These are phyloP conservation scores for Cantharellus cinnabarinus DNA, from an alignment of 768 basidiomycete species.

Conservation along the genomic window DNA sequence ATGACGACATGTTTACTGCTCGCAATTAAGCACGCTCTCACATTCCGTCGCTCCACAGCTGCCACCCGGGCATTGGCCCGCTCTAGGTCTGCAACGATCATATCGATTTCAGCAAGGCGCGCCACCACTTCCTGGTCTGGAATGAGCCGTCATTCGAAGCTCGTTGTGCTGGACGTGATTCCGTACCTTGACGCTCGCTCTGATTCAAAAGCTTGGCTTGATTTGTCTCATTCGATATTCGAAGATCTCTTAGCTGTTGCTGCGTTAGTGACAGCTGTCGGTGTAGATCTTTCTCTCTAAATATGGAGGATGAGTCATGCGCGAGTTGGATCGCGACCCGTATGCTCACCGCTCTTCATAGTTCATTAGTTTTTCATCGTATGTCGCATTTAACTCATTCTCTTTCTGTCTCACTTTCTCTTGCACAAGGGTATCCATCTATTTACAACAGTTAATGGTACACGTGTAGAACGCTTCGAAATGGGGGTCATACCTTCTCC, in stretches of 20 bases:
- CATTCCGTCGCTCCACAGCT: conserved; percentile 83
- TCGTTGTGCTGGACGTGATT: conserved; percentile 3
- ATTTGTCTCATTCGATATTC: conserved; percentile 76
- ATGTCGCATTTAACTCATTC: conserved; percentile 89
- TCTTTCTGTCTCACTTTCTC: conserved; percentile 85
- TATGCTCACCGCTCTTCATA: conserved; percentile 73
- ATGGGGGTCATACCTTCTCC: conserved; percentile 34
- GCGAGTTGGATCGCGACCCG: not conserved
- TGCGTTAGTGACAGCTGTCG: conserved; percentile 79
- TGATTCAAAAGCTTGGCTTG: conserved; percentile 87
- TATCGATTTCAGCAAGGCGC: conserved; percentile 81
- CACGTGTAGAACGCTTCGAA: conserved; percentile 6
- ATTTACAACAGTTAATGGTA: not conserved
- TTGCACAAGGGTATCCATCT: conserved; percentile 90
- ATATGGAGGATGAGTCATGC: not conserved
- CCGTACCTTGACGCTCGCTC: conserved; percentile 65
- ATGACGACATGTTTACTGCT: not conserved
- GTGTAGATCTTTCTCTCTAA: conserved; percentile 79
- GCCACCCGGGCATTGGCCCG: conserved; percentile 88
- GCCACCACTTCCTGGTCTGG: conserved; percentile 81
- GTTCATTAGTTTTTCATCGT: conserved; percentile 88
- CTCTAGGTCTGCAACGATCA: conserved; percentile 85
- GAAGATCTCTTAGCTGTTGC: conserved; percentile 75
- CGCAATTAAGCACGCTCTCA: conserved; percentile 17
- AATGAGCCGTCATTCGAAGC: not conserved